Evolutionary conservation across 1,284 basidiomycete species (phyloP).

Genomic region (Pyrrhoderma noxium): DNA sequence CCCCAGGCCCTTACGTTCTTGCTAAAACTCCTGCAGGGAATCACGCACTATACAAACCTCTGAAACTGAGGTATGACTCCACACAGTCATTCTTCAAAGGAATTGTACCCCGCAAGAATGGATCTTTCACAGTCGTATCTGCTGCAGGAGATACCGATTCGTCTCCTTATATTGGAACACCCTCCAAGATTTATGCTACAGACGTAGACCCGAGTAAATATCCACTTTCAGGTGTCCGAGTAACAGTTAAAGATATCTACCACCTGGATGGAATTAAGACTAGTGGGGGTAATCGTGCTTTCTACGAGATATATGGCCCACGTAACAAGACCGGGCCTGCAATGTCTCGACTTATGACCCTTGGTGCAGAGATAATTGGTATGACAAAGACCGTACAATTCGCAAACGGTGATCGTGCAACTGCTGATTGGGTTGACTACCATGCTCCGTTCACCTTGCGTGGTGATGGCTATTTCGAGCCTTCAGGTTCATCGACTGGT

Average conservation of each 20-base stretch:
- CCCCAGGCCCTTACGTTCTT: conserved; percentile 11
- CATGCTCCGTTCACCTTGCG: conserved; percentile 47
- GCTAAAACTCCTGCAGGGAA: conserved; percentile 4
- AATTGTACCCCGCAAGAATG: conserved; percentile 8
- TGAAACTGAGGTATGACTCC: conserved; percentile 11
- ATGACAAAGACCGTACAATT: conserved; percentile 51
- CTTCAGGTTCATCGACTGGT: conserved; percentile 35
- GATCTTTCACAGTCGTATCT: conserved; percentile 16
- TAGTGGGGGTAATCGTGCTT: conserved; percentile 13
- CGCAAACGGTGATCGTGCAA: conserved; percentile 47
- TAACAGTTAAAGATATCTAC: conserved; percentile 16
- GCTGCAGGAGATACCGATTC: conserved; percentile 17
- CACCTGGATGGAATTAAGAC: conserved; percentile 8
- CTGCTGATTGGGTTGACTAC: conserved; percentile 44
- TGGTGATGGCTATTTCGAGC: conserved; percentile 44
- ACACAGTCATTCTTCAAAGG: conserved; percentile 16
- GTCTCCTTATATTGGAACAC: conserved; percentile 16
- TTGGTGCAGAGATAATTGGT: conserved; percentile 44
- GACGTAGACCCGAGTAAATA: conserved; percentile 20
- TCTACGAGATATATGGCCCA: conserved; percentile 7
- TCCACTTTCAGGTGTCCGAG: conserved; percentile 15
- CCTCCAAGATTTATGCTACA: conserved; percentile 21
- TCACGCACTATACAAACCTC: conserved; percentile 1
- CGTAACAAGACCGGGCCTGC: conserved; percentile 33
- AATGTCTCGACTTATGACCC: conserved; percentile 37